These are phyloP conservation scores for Phytophthora foliorum DNA, from an alignment of 352 stramenopile genomes.

Conservation along the genomic window DNA sequence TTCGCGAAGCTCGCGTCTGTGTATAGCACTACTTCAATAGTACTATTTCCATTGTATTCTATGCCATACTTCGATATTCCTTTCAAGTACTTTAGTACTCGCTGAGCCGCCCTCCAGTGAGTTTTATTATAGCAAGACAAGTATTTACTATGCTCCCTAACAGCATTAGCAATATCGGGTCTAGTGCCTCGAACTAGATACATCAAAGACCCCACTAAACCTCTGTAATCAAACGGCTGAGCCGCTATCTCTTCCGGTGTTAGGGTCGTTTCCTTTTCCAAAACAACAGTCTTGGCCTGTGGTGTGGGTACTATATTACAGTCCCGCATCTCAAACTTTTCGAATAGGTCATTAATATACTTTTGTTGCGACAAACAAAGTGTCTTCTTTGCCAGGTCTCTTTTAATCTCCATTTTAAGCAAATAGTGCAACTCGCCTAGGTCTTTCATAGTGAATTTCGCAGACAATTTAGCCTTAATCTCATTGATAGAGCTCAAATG, in stretches of 20 bases:
- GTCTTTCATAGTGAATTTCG: neutral
- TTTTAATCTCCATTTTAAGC: neutral
- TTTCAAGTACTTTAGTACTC: neutral
- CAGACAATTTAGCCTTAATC: neutral
- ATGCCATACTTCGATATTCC: neutral
- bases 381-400: neutral
- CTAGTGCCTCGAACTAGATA: neutral
- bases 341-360: neutral
- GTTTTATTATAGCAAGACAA: neutral
- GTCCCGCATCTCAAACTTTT: neutral
- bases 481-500: neutral
- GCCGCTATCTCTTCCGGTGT: neutral
- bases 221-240: neutral
- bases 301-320: neutral
- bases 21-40: neutral
- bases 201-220: neutral
- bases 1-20: slow-evolving; percentile 1
- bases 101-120: neutral
- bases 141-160: neutral
- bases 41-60: neutral
- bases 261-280: neutral
- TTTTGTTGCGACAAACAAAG: neutral
- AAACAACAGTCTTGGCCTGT: neutral
- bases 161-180: neutral
- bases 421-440: neutral